Evolutionary conservation across 2,329 filamentous ascomycete genomes (phyloP).

Genomic region (Myriosclerotinia curreyana): DNA sequence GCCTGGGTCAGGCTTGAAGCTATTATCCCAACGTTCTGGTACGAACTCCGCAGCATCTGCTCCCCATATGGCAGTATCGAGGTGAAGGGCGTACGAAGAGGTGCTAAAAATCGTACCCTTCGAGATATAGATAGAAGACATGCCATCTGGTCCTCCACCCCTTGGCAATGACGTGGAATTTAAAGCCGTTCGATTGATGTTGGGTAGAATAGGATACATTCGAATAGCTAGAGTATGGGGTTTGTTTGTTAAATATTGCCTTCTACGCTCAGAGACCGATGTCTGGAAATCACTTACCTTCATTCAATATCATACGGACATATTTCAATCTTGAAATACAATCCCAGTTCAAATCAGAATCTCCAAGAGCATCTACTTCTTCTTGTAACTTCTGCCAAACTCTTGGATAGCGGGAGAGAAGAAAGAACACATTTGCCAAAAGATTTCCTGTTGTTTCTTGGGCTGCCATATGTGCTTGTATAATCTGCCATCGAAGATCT

Average conservation of each 20-base stretch:
- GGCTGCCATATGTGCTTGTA: constrained; percentile 41
- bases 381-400: not conserved
- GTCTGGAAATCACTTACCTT: constrained; percentile 44
- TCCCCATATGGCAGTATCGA: constrained; percentile 41
- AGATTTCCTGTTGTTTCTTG: constrained; percentile 44
- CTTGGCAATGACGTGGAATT: constrained; percentile 37
- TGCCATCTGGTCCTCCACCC: constrained; percentile 40
- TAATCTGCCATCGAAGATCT: constrained; percentile 38
- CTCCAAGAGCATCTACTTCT: constrained; percentile 26
- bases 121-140: constrained; percentile 37
- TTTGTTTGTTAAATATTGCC: too few species aligned
- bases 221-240: not conserved
- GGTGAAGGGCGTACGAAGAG: constrained; percentile 39
- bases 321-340: constrained; percentile 52
- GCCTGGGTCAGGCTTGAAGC: constrained; percentile 11
- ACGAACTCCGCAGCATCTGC: constrained; percentile 40
- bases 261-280: not conserved
- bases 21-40: constrained; percentile 40
- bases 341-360: constrained; percentile 45
- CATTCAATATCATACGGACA: constrained; percentile 53
- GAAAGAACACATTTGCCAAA: constrained; percentile 30
- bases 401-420: not conserved
- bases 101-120: constrained; percentile 37
- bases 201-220: constrained; percentile 6
- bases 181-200: not conserved